Conservation (phyloP, 148 eudicot species). For the Nepenthes gracilis region DNA sequence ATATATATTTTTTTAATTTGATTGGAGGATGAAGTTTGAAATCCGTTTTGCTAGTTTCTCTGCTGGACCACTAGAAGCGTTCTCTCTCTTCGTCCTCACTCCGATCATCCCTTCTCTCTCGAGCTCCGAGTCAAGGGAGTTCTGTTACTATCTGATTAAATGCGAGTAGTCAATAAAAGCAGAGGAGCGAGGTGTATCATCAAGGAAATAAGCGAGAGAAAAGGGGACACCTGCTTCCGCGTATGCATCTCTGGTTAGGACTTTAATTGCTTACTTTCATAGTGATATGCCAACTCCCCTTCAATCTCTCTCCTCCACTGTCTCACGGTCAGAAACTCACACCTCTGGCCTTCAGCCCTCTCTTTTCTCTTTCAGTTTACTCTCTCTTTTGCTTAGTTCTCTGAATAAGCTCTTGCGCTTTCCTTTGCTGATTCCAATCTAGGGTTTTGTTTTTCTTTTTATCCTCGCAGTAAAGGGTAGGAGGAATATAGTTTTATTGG, state of each 20-base stretch:
- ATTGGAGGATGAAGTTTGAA: too few relatives aligned
- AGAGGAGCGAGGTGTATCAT: neutral
- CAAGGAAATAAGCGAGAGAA: neutral
- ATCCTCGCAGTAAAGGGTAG: slow-evolving; percentile 1
- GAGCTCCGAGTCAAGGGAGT: neutral
- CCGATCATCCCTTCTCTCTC: neutral
- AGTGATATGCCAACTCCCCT: neutral
- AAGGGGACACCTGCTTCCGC: neutral
- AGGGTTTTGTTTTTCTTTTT: slow-evolving; percentile 29
- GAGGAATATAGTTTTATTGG: neutral
- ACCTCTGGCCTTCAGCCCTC: slow-evolving; percentile 5
- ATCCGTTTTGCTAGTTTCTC: too few relatives aligned
- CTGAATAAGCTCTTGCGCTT: neutral
- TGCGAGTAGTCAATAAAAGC: too few relatives aligned
- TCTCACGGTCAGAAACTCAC: slow-evolving; percentile 6
- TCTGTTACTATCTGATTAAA: too few relatives aligned
- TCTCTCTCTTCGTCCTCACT: neutral
- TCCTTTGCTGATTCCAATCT: slow-evolving; percentile 25
- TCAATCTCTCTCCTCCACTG: neutral
- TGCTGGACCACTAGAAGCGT: neutral
- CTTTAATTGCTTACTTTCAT: neutral
- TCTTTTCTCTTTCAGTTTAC: slow-evolving; percentile 8
- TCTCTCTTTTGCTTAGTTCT: slow-evolving; percentile 11
- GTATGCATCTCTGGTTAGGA: slow-evolving; percentile 8
- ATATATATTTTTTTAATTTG: too few relatives aligned